Conservation (phyloP, 2,329 filamentous ascomycete species). For the Lomentospora prolificans region DNA sequence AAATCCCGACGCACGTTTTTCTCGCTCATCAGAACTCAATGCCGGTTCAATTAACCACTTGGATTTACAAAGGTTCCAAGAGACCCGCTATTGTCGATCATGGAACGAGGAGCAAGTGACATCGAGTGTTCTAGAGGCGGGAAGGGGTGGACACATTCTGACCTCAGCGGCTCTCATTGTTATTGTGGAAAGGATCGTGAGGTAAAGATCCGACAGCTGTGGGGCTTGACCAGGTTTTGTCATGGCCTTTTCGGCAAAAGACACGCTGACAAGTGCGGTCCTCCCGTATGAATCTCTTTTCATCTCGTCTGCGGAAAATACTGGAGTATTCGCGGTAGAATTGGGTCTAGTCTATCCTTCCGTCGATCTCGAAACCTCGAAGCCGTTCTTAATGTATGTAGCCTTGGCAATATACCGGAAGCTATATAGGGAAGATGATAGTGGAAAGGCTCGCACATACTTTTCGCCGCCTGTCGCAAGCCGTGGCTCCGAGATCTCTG, state of each 20-base stretch:
- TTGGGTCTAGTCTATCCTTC: not conserved
- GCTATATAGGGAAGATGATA: not conserved
- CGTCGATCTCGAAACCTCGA: not conserved
- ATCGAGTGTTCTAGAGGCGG: not conserved
- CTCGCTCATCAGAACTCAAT: too few relatives aligned
- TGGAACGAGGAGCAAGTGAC: not conserved
- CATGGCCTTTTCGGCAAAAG: not conserved
- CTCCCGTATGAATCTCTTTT: not conserved
- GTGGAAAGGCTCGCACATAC: not conserved
- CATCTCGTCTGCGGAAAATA: not conserved
- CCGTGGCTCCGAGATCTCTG: not conserved
- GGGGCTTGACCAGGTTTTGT: not conserved
- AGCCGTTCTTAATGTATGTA: not conserved
- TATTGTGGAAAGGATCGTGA: too few relatives aligned
- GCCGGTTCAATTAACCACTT: not conserved
- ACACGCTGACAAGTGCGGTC: not conserved
- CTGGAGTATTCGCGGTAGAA: not conserved
- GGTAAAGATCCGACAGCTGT: not conserved
- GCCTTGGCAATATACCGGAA: slow-evolving; percentile 1
- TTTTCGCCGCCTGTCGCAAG: not conserved
- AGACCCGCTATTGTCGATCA: not conserved
- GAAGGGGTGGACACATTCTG: too few relatives aligned
- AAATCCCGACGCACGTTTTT: too few relatives aligned
- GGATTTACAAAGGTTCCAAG: not conserved
- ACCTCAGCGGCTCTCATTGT: too few relatives aligned